Conservation (phyloP, 1,139 yeast species). For the Pneumocystis carinii region DNA sequence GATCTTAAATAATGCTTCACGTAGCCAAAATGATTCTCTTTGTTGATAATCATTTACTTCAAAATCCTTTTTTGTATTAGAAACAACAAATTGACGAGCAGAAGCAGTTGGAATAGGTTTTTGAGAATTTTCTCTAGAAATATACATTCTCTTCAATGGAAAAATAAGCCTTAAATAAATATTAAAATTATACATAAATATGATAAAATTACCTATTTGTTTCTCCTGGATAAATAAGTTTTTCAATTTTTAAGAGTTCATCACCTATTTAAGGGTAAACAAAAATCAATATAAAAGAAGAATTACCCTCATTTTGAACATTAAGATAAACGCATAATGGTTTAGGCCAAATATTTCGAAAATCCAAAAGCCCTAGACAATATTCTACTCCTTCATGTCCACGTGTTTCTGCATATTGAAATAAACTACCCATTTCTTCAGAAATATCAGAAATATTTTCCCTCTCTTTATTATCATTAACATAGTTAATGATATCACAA, state of each 20-base stretch:
- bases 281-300: background rate
- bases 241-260: slow-evolving; percentile 17
- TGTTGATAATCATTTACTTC: slow-evolving; percentile 24
- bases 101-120: slow-evolving; percentile 60
- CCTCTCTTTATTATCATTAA: slow-evolving; percentile 10
- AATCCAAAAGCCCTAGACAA: slow-evolving; percentile 50
- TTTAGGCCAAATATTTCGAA: slow-evolving; percentile 52
- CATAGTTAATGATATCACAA: slow-evolving; percentile 51
- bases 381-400: slow-evolving; percentile 32
- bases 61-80: slow-evolving; percentile 33
- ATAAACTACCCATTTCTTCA: background rate
- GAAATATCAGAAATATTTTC: background rate
- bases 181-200: background rate
- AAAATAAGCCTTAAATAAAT: slow-evolving; percentile 39
- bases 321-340: slow-evolving; percentile 22
- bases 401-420: background rate
- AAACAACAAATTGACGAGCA: slow-evolving; percentile 56
- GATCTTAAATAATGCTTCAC: slow-evolving; percentile 45
- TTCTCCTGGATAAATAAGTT: slow-evolving; percentile 32
- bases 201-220: slow-evolving; percentile 21
- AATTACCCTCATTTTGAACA: slow-evolving; percentile 13
- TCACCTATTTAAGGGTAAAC: slow-evolving; percentile 9
- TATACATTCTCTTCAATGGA: slow-evolving; percentile 46
- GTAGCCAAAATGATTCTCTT: slow-evolving; percentile 64
- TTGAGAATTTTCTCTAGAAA: slow-evolving; percentile 31